These are phyloP conservation scores for Fusarium keratoplasticum DNA, from an alignment of 2,329 filamentous ascomycete species.

Conservation along the genomic window DNA sequence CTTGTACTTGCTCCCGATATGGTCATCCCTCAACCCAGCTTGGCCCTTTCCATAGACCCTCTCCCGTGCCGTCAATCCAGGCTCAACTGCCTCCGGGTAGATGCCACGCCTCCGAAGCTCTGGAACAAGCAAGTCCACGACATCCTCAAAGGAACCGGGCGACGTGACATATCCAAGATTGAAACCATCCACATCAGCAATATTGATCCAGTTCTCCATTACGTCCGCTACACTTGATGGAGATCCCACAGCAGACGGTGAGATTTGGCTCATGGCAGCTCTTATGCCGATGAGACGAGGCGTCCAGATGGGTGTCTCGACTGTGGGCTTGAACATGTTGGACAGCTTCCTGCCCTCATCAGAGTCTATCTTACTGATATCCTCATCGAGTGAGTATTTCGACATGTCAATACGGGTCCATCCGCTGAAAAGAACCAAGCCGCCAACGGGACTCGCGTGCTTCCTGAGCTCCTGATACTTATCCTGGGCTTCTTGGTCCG, in stretches of 20 bases:
- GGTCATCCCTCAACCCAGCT: background rate
- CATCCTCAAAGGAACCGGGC: slow-evolving; percentile 25
- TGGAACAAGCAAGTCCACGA: slow-evolving; percentile 16
- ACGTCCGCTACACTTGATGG: slow-evolving; percentile 30
- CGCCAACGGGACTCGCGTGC: background rate
- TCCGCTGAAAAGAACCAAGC: background rate
- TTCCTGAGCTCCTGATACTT: background rate
- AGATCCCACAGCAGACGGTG: slow-evolving; percentile 16
- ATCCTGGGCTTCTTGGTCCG: background rate
- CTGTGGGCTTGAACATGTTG: background rate
- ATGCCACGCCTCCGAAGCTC: background rate
- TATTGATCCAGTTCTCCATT: slow-evolving; percentile 24
- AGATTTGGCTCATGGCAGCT: background rate
- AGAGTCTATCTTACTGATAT: background rate
- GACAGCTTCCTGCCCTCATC: background rate
- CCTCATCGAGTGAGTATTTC: background rate
- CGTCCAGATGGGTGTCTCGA: background rate
- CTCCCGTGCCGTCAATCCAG: background rate
- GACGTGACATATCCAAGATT: slow-evolving; percentile 27
- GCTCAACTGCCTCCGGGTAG: background rate
- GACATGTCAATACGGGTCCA: background rate
- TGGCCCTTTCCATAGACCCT: background rate
- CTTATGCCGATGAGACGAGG: background rate
- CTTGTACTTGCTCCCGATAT: background rate
- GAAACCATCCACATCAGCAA: slow-evolving; percentile 29